These are phyloP conservation scores for Omphalea diandra DNA, from an alignment of 441 rosid genomes.

Conservation along the genomic window DNA sequence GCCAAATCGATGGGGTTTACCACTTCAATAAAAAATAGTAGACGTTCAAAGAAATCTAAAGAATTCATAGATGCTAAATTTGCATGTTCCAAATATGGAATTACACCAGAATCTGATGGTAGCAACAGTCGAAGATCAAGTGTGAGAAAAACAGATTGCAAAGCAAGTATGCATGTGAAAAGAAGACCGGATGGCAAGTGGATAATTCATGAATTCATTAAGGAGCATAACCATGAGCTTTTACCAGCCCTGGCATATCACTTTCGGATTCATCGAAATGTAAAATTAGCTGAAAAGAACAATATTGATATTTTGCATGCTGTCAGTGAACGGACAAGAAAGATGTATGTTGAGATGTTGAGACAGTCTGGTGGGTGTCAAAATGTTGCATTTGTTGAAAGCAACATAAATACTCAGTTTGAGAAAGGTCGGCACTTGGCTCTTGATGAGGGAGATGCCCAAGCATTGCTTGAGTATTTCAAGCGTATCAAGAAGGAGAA, in stretches of 20 bases:
- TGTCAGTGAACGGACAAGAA: slow-evolving; percentile 80
- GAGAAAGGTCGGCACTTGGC: slow-evolving; percentile 52
- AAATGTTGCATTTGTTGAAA: slow-evolving; percentile 34
- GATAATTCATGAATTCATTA: slow-evolving; percentile 72
- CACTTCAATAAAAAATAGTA: slow-evolving; percentile 81
- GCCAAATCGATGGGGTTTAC: slow-evolving; percentile 77
- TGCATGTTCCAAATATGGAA: slow-evolving; percentile 85
- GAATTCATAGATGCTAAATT: slow-evolving; percentile 88
- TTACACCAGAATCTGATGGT: slow-evolving; percentile 71
- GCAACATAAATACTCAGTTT: slow-evolving; percentile 42
- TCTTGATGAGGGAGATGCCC: slow-evolving; percentile 62
- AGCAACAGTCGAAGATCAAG: slow-evolving; percentile 61
- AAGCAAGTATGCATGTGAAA: slow-evolving; percentile 91
- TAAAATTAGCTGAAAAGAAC: slow-evolving; percentile 76
- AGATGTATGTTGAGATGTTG: slow-evolving; percentile 83
- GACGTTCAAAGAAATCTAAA: slow-evolving; percentile 72
- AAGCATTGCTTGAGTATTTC: slow-evolving; percentile 58
- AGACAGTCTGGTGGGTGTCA: slow-evolving; percentile 74
- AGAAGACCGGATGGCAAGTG: slow-evolving; percentile 79
- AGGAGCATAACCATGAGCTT: slow-evolving; percentile 85
- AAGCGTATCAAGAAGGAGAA: slow-evolving; percentile 56
- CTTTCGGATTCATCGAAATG: slow-evolving; percentile 72
- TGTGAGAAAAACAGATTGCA: slow-evolving; percentile 78
- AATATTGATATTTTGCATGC: slow-evolving; percentile 81
- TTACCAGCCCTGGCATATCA: slow-evolving; percentile 80